phyloP scores from a whole-genome alignment of 108 stramenopile species.

The Cyclotella choctawhatcheeana region DNA sequence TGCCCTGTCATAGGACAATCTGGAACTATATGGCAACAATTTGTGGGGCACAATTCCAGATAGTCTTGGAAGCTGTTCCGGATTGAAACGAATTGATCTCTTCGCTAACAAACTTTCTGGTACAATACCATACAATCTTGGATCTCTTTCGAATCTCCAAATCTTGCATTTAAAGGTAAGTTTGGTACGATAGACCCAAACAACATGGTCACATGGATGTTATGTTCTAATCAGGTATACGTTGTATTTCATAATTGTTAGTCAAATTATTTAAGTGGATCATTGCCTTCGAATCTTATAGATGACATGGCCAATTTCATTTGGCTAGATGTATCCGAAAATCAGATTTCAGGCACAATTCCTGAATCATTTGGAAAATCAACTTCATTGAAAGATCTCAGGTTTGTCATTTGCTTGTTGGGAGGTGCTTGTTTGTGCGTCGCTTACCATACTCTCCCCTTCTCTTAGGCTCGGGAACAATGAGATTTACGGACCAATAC shows the following conservation, averaged over 20 bases:
- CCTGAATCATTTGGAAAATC: constrained; percentile 44
- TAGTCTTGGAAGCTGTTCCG: constrained; percentile 31
- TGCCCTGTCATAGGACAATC: constrained; percentile 20
- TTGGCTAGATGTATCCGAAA: constrained; percentile 69
- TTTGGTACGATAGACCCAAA: too few relatives aligned
- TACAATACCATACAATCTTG: constrained; percentile 37
- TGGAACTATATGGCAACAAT: constrained; percentile 57
- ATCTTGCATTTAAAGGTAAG: constrained; percentile 71
- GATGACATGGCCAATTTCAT: constrained; percentile 50
- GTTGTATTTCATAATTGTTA: not conserved
- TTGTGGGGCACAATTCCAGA: constrained; percentile 37
- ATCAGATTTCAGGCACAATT: constrained; percentile 48
- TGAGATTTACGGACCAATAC: constrained; percentile 59
- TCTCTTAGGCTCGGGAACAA: constrained; percentile 49
- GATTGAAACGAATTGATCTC: constrained; percentile 65
- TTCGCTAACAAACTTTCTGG: constrained; percentile 64
- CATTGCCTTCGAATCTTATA: constrained; percentile 43
- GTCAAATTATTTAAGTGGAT: constrained; percentile 35
- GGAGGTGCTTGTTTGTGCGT: too few relatives aligned
- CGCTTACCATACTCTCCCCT: not conserved
- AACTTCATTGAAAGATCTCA: constrained; percentile 57
- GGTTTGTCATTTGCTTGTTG: too few relatives aligned
- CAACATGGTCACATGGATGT: not conserved
- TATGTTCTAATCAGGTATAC: not conserved
- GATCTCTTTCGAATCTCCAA: constrained; percentile 39